phyloP scores from a whole-genome alignment of 2,329 filamentous ascomycete species.

The Venturia asperata region DNA sequence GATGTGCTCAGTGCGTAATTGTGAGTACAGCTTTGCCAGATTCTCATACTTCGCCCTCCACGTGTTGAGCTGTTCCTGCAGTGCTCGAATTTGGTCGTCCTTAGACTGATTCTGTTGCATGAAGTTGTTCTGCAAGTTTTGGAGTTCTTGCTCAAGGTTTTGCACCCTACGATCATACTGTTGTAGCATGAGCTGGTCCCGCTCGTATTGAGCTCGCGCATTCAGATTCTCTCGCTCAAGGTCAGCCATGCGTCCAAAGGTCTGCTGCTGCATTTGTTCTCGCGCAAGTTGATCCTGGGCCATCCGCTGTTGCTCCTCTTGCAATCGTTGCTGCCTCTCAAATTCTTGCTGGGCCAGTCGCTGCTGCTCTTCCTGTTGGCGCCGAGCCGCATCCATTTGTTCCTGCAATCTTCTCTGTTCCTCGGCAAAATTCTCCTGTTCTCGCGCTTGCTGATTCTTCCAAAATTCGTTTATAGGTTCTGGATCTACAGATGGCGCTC shows the following conservation, averaged over 20 bases:
- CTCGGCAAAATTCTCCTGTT: constrained; percentile 91
- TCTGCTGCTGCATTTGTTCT: constrained; percentile 88
- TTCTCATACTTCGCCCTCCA: constrained; percentile 98
- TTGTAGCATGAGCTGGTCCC: constrained; percentile 93
- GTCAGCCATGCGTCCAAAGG: constrained; percentile 90
- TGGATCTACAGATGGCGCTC: constrained; percentile 67
- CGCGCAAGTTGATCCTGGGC: constrained; percentile 84
- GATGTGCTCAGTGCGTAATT: constrained; percentile 88
- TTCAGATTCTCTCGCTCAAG: constrained; percentile 92
- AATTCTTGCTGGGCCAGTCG: constrained; percentile 89
- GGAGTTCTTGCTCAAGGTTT: constrained; percentile 78
- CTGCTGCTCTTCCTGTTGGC: constrained; percentile 73
- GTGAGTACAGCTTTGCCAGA: constrained; percentile 92
- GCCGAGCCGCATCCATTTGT: constrained; percentile 73
- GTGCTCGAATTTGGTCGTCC: constrained; percentile 84
- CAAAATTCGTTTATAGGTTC: constrained; percentile 97
- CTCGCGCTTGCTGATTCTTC: constrained; percentile 84
- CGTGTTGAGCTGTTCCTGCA: constrained; percentile 96
- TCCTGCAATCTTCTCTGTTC: constrained; percentile 85
- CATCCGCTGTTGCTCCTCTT: constrained; percentile 81
- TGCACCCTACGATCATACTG: constrained; percentile 94
- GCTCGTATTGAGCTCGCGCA: constrained; percentile 89
- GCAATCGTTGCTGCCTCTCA: constrained; percentile 82
- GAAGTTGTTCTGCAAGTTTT: constrained; percentile 73
- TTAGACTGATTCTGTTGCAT: constrained; percentile 81